phyloP scores from a whole-genome alignment of 2,329 filamentous ascomycete species.

The Sclerotinia subarctica region DNA sequence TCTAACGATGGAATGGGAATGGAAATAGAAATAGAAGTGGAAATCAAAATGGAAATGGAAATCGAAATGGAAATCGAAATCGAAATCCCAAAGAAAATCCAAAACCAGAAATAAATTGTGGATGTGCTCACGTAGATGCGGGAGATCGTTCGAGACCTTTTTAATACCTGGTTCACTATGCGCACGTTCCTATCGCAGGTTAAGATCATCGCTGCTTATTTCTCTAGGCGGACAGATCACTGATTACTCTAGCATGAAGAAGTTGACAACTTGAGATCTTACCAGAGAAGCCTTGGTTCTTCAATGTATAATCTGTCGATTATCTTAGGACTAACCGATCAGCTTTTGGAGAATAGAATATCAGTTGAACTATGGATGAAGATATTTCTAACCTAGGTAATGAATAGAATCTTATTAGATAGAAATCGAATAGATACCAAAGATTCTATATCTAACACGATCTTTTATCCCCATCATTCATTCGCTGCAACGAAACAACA shows the following conservation, averaged over 20 bases:
- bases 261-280: too few species aligned
- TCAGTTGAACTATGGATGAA: too few species aligned
- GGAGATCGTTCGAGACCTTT: constrained; percentile 3
- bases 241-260: constrained; percentile 1
- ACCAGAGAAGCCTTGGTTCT: not conserved
- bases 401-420: not conserved
- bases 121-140: not conserved
- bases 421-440: not conserved
- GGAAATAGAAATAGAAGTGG: too few species aligned
- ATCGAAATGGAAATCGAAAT: too few species aligned
- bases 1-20: not conserved
- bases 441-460: not conserved
- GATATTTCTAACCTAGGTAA: too few species aligned
- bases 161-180: not conserved
- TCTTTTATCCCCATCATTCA: not conserved
- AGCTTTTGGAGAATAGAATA: not conserved
- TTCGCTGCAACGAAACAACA: not conserved
- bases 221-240: not conserved
- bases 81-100: not conserved
- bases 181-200: not conserved
- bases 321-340: not conserved
- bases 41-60: too few species aligned
- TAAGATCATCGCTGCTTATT: constrained; percentile 18
- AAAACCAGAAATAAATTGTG: not conserved
- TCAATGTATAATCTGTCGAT: not conserved